phyloP scores from a whole-genome alignment of 176 grass and related monocot species.

The Tillandsia fasciculata region DNA sequence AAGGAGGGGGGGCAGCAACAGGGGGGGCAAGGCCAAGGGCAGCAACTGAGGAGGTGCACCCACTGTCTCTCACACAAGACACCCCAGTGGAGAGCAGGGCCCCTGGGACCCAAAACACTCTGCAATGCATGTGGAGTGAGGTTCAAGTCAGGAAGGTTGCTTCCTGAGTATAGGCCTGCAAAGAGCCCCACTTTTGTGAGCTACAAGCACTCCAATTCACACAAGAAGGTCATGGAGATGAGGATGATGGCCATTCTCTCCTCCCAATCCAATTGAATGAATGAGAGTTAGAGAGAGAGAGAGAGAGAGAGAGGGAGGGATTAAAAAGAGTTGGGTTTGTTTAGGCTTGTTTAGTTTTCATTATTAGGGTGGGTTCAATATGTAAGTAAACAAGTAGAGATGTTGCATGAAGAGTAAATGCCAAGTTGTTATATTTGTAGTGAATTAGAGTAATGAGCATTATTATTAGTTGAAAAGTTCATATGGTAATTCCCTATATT shows the following conservation, averaged over 20 bases:
- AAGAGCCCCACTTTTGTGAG: slow-evolving; percentile 91
- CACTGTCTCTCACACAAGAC: slow-evolving; percentile 61
- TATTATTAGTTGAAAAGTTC: too few species aligned
- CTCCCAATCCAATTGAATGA: background rate
- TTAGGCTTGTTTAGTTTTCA: too few species aligned
- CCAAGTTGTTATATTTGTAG: too few species aligned
- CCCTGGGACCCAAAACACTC: slow-evolving; percentile 51
- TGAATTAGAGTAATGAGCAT: too few species aligned
- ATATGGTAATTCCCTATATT: too few species aligned
- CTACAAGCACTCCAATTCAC: slow-evolving; percentile 86
- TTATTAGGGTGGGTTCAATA: too few species aligned
- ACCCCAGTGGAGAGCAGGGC: slow-evolving; percentile 58
- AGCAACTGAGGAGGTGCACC: slow-evolving; percentile 50
- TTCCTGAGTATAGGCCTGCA: slow-evolving; percentile 83
- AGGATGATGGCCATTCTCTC: slow-evolving; percentile 33
- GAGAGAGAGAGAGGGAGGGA: too few species aligned
- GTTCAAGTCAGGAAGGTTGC: slow-evolving; percentile 66
- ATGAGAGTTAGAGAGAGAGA: too few species aligned
- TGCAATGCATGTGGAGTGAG: slow-evolving; percentile 68
- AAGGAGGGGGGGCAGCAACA: background rate
- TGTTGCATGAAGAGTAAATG: too few species aligned
- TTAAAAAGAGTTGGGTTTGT: too few species aligned
- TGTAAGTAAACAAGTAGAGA: too few species aligned
- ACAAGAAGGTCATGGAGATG: slow-evolving; percentile 97
- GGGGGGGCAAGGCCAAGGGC: slow-evolving; percentile 21